Evolutionary conservation across 805 yeast genomes (phyloP).

Genomic region (Pichia californica): DNA sequence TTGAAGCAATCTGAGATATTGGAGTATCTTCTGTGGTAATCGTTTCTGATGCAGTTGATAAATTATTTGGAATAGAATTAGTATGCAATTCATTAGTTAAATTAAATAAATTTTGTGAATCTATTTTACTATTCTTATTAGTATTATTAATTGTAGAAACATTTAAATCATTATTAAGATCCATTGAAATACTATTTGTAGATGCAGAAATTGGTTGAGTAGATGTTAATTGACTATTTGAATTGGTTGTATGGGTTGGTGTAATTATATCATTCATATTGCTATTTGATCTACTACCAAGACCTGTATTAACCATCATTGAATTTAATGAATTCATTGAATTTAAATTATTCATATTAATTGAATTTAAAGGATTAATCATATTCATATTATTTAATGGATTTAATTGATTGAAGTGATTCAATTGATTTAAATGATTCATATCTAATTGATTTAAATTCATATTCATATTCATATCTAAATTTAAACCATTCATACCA

Average conservation of each 20-base stretch:
- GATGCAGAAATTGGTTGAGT: too few species aligned
- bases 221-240: too few species aligned
- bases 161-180: too few species aligned
- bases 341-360: neutral
- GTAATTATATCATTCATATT: neutral
- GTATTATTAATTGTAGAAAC: too few species aligned
- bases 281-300: slow-evolving; percentile 1
- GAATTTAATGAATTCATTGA: neutral
- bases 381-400: neutral
- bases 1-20: too few species aligned
- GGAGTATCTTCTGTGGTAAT: too few species aligned
- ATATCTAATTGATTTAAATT: neutral
- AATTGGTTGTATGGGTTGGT: too few species aligned
- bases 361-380: neutral
- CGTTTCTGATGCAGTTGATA: too few species aligned
- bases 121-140: too few species aligned
- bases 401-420: neutral
- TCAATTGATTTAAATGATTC: neutral
- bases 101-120: too few species aligned
- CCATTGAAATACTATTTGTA: neutral
- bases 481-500: neutral
- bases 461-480: neutral
- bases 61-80: too few species aligned
- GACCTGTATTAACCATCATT: neutral
- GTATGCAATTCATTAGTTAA: too few species aligned